Evolutionary conservation across 2,329 filamentous ascomycete species (phyloP), one percentile per base, ranked within the genome.

Genomic region (Penicillium decumbens): DNA sequence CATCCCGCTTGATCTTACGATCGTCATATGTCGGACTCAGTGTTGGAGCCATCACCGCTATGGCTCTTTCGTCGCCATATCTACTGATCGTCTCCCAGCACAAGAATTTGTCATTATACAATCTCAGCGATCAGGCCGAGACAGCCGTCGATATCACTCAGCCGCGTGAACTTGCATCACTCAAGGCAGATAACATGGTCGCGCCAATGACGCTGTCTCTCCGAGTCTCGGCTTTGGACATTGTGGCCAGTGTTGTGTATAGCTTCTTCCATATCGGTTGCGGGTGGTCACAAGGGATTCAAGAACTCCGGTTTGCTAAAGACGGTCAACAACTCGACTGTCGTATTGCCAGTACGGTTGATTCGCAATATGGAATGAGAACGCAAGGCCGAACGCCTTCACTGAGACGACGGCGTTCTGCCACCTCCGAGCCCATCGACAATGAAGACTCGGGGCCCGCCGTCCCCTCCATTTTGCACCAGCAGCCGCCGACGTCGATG

Each of bases 211-310:
- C 89, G 0, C 72, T 95, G n/a, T 92, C 89, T 0, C 80, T 97
- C 32, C 82, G 90, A n/a, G 80, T 77, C 24, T 82, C 82, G 12
- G 66, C 80, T 0, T 73, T 75, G 3, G 80, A 80, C 9, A 80
- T 89, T 15, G 80, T 89, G n/a, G 87, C 89, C 1, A 90, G 88
- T 0, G 87, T 96, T 51, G 91, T 89, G 1, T 96, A 95, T 66
- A 88, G 88, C 0, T 83, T 95, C 56, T 84, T 86, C 13, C 87
- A 87, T 2, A 82, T 84, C 59, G 77, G 85, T 3, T 83, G 83
- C 38, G 90, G 90, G 25, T 96, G 91, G 88, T 90, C 87, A 6
- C 80, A 95, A 13, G 91, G 90, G 2, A 81, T 97, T n/a, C 92
- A 97, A 67, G 92, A 96, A 67, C 75, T 96, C 38, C 83, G 86